Evolutionary conservation across 331 rosid species (phyloP), one percentile per base, ranked within the genome.

Genomic region (Quercus phellos): DNA sequence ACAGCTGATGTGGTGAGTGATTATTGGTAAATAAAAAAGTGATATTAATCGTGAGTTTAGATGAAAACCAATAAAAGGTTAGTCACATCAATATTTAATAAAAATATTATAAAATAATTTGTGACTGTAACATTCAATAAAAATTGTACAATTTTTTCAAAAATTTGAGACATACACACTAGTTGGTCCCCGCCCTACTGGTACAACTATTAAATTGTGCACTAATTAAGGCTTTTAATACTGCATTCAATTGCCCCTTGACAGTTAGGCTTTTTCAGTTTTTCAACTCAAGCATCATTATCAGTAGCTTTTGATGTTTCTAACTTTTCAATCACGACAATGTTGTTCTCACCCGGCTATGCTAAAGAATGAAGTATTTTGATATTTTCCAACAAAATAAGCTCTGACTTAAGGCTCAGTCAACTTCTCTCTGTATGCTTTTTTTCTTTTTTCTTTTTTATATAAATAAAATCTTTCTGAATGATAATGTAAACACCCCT

Each of bases 21-120:
- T 35, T 35, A 35, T 6, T 35, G 2, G 0, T 35, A 35, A 35
- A 6, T 6, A 6, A 6, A 35, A 35, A 35, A 35, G 0, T 35
- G 0, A 35, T 0, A 35, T 35, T 35, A 35, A 6, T 35, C 6
- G 0, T 35, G 0, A 35, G 9, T 0, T 0, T 35, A 35, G 0
- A 35, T 35, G 0, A 35, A 35, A 35, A 35, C 0, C 0, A 35
- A 35, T 35, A 35, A 6, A 0, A 6, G 0, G 0, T 35, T 35
- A 35, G 9, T 0, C 0, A 35, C 2, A 6, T 35, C 2, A 6
- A 0, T 0, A 35, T 35, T 35, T 6, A 6, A 0, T 35, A 6
- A 35, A 35, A 35, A 35, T 35, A 35, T 0, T 6, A 0, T 35
- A 35, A 35, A 35, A 35, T 35, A 35, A 1, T 35, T 35, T 35